These are phyloP conservation scores for Paecilomyces sp. DNA, from an alignment of 2,329 filamentous ascomycete genomes.

Conservation along the genomic window DNA sequence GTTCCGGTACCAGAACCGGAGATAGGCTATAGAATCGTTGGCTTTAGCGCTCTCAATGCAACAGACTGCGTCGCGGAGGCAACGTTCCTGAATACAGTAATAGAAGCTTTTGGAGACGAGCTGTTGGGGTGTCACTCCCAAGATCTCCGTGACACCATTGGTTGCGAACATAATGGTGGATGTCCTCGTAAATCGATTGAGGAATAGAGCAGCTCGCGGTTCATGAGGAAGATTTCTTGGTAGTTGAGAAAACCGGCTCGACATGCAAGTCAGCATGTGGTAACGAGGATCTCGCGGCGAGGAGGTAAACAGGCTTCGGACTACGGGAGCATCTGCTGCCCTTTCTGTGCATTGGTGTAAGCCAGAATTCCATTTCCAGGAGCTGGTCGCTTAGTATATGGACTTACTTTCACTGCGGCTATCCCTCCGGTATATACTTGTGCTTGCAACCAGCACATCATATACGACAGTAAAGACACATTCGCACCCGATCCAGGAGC, in stretches of 20 bases:
- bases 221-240: constrained; percentile 58
- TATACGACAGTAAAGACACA: constrained; percentile 87
- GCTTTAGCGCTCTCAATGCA: constrained; percentile 80
- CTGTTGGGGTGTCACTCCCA: constrained; percentile 63
- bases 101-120: constrained; percentile 77
- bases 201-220: constrained; percentile 73
- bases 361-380: background rate
- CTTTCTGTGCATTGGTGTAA: constrained; percentile 48
- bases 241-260: constrained; percentile 60
- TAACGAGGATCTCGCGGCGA: constrained; percentile 78
- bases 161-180: constrained; percentile 83
- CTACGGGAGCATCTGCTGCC: constrained; percentile 67
- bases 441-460: constrained; percentile 79
- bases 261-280: constrained; percentile 81
- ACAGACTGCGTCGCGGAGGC: constrained; percentile 66
- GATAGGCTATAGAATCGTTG: constrained; percentile 84
- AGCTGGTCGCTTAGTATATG: background rate
- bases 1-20: constrained; percentile 78
- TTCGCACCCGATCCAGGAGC: constrained; percentile 71
- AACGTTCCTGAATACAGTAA: constrained; percentile 74
- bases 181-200: constrained; percentile 79
- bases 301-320: constrained; percentile 72
- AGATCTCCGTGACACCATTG: constrained; percentile 64
- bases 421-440: constrained; percentile 65
- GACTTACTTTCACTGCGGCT: constrained; percentile 67